Base-by-base conservation (phyloP, 371 early-diverging fungal species). In the Mortierella sp. region DNA sequence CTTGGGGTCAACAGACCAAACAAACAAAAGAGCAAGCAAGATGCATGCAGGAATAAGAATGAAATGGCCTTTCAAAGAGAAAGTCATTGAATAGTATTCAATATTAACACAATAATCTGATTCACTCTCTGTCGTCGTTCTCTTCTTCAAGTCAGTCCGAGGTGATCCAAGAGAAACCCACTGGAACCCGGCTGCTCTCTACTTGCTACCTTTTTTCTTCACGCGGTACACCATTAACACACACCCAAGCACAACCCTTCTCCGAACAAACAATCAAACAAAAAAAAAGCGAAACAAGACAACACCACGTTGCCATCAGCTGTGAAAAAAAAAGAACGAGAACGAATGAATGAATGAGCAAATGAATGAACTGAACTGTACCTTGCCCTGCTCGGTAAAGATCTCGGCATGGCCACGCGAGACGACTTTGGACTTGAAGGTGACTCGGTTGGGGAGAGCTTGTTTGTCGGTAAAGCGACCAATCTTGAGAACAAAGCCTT, bases 341-440 rank as follows among this genome's bases (percentile, higher is more conserved):
- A 68, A 1, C 3, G 19, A 71, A 50, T 50, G 50, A 50, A 14
- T 16, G 16, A 9, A 14, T 50, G 50, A 50, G 50, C 16, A 2
- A 50, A 57, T 50, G 71, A 72, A 70, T 11, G 55, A 75, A 79
- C 24, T 74, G 42, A 47, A 60, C 42, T 6, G 38, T n/a, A 95
- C 96, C 95, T 96, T 94, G 31, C 95, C 96, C 76, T 90, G 88
- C 79, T 94, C 94, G 31, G 95, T 89, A 96, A 96, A 98, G 31
- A 99, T 91, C 89, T 99, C 98, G 42, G 98, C 98, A 83, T 99
- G 99, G 38, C 94, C 93, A 75, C 99, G 91, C 55, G 94, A 94
- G 45, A 99, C 98, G 26, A 99, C 99, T 80, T 99, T 98, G 85
- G 95, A 95, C 86, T 96, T 95, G 91, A 99, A 99, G 16, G 96